Evolutionary conservation across 108 stramenopile genomes (phyloP).

Genomic region (Pseudonitzschia multistriata): DNA sequence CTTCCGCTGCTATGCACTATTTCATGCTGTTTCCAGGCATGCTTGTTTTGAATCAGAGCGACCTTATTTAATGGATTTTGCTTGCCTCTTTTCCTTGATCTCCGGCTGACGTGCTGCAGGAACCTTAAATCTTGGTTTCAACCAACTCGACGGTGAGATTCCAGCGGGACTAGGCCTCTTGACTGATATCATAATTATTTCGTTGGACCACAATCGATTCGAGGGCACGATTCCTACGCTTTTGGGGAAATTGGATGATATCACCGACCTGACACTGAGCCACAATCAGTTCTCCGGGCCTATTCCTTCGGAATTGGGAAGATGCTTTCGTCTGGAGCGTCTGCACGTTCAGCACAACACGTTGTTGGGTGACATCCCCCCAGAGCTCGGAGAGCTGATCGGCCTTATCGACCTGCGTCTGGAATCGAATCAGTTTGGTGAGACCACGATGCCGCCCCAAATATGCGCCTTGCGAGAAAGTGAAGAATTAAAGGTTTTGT

Average conservation of each 20-base stretch:
- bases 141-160: conserved; percentile 36
- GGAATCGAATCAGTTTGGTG: conserved; percentile 31
- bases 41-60: too few species aligned
- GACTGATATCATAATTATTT: conserved; percentile 24
- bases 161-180: conserved; percentile 19
- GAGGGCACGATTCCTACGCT: conserved; percentile 35
- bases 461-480: conserved; percentile 13
- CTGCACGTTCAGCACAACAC: conserved; percentile 28
- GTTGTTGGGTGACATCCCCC: conserved; percentile 35
- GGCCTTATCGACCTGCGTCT: conserved; percentile 22
- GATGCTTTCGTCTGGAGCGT: conserved; percentile 15
- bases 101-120: conserved; percentile 2
- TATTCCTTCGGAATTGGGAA: conserved; percentile 29
- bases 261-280: conserved; percentile 10
- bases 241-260: conserved; percentile 34
- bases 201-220: conserved; percentile 26
- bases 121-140: conserved; percentile 23
- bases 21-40: too few species aligned
- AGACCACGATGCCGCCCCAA: conserved; percentile 32
- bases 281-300: conserved; percentile 31
- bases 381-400: conserved; percentile 31
- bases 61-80: too few species aligned
- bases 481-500: conserved; percentile 7
- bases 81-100: too few species aligned
- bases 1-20: too few species aligned